Conservation (phyloP, 106 monocot genomes). For the Apostasia shenzhenica region DNA sequence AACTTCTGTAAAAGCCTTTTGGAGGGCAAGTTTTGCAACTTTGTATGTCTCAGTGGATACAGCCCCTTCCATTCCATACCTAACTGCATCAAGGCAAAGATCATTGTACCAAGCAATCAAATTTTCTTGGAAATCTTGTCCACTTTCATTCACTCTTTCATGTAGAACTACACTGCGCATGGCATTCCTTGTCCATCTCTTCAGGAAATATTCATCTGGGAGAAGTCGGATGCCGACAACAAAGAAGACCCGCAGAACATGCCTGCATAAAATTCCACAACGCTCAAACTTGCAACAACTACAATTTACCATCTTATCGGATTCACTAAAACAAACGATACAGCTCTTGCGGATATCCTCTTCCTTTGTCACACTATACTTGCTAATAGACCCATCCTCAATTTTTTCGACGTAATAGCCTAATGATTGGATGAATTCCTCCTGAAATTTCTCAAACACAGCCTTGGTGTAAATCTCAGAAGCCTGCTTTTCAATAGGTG, state of each 20-base stretch:
- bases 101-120: conserved; percentile 73
- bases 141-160: conserved; percentile 29
- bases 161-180: conserved; percentile 22
- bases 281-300: conserved; percentile 81
- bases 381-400: conserved; percentile 50
- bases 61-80: conserved; percentile 72
- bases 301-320: conserved; percentile 51
- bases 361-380: conserved; percentile 61
- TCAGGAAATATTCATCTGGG: conserved; percentile 62
- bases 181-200: conserved; percentile 73
- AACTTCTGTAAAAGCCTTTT: conserved; percentile 75
- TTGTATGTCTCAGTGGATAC: conserved; percentile 60
- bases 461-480: conserved; percentile 62
- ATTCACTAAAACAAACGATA: conserved; percentile 38
- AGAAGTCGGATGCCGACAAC: conserved; percentile 60
- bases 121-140: conserved; percentile 43
- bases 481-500: conserved; percentile 83
- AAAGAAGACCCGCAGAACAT: conserved; percentile 70
- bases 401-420: conserved; percentile 75
- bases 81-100: conserved; percentile 75
- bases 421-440: conserved; percentile 84
- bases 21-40: conserved; percentile 74
- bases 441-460: conserved; percentile 85
- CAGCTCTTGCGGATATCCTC: conserved; percentile 39
- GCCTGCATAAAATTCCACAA: conserved; percentile 80